Percentiles rank a stretch among this genome's conserved stretches.
phyloP scores from a whole-genome alignment of 805 yeast species.

The Metschnikowia koreensis region DNA sequence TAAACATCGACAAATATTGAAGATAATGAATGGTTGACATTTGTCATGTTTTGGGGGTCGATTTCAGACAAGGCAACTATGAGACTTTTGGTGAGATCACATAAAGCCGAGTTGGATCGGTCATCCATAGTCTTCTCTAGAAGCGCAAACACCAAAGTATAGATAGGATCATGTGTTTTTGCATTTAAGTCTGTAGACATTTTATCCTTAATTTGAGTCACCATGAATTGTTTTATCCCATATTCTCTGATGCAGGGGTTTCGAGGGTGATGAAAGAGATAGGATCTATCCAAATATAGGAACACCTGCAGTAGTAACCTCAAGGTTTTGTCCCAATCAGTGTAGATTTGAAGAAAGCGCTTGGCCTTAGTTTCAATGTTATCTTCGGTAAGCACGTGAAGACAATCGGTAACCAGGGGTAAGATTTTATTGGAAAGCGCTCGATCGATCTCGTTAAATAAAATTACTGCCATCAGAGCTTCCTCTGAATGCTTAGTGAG shows the following conservation, averaged over 20 bases:
- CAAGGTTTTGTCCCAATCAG: constrained; percentile 27
- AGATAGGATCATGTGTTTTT: constrained; percentile 3
- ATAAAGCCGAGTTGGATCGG: background rate
- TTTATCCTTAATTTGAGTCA: background rate
- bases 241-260: constrained; percentile 25
- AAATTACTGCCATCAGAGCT: constrained; percentile 23
- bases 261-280: constrained; percentile 33
- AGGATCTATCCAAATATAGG: constrained; percentile 35
- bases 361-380: background rate
- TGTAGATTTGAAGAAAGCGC: constrained; percentile 18
- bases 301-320: constrained; percentile 28
- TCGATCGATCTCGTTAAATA: constrained; percentile 21
- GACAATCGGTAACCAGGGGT: constrained; percentile 8
- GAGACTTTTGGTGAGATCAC: background rate
- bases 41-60: constrained; percentile 17
- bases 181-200: background rate
- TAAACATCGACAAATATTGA: constrained; percentile 19
- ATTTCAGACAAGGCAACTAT: constrained; percentile 8
- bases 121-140: background rate
- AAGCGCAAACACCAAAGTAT: background rate
- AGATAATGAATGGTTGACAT: constrained; percentile 12
- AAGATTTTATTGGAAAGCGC: constrained; percentile 15
- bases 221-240: constrained; percentile 20
- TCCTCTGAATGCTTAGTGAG: constrained; percentile 33
- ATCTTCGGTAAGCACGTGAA: background rate